Evolutionary conservation across 1,284 basidiomycete species (phyloP), one percentile per base, ranked within the genome.

Genomic region (Cystobasidium sp.): DNA sequence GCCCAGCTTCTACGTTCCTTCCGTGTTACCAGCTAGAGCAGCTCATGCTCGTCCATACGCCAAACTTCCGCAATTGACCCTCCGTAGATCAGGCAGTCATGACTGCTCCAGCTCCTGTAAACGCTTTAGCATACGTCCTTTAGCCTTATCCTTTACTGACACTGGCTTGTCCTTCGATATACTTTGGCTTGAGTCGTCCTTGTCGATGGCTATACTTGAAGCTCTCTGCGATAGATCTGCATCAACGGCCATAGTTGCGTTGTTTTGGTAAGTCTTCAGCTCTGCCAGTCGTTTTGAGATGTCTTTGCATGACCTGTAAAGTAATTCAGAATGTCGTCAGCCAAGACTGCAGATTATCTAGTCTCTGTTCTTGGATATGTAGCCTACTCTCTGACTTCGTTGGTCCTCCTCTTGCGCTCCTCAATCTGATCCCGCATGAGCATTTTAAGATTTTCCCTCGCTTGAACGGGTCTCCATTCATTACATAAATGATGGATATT

Each of bases 401-500:
- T 62, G 7, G 79, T 79, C 53, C 78, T 79, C 4, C 70, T 70
- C 51, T 56, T 71, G 10, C 81, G 62, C 18, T 76, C 73, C 20
- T 79, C 78, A 8, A 82, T 80, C 68, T 81, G 80, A 10, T 66
- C 58, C 10, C 79, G 69, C 79, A 81, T 78, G 69, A 82, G 75
- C n/a, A 66, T 65, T 44, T 81, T 80, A 53, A 82, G 76, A 20
- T 78, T 81, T 47, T 80, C 79, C 6, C 81, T 68, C 10, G 81
- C 82, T 78, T 82, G 80, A 8, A 82, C 75, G 0, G 81, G 80
- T 44, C 82, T 70, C 16, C 82, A 63, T 72, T 81, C 80, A 67
- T 82, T 82, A 22, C 82, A 78, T 18, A 80, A 76, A 68, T 80
- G 79, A 52, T 82, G 80, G 76, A 82, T 80, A 63, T 81, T 82